Conservation (phyloP, 768 basidiomycete species). For the Lactifluus hygrophoroides region DNA sequence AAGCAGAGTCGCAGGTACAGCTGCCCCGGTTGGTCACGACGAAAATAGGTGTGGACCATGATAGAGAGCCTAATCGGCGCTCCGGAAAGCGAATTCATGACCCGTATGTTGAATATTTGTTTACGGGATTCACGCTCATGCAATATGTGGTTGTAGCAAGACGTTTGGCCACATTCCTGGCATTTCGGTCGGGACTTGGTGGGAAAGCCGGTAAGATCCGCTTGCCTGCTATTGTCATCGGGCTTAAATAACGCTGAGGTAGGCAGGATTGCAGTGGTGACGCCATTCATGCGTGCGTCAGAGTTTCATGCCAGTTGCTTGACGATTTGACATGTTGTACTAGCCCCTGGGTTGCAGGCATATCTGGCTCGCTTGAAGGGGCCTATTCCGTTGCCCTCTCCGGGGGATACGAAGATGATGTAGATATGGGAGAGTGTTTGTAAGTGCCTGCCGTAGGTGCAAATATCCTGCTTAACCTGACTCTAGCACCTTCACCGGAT, state of each 20-base stretch:
- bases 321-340: neutral
- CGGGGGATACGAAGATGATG: slow-evolving; percentile 83
- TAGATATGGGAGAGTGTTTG: slow-evolving; percentile 78
- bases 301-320: neutral
- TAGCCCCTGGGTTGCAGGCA: slow-evolving; percentile 82
- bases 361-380: slow-evolving; percentile 56
- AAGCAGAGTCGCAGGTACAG: slow-evolving; percentile 27
- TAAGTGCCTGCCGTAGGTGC: slow-evolving; percentile 32
- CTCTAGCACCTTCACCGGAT: slow-evolving; percentile 69
- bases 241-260: neutral
- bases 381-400: slow-evolving; percentile 83
- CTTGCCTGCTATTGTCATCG: neutral
- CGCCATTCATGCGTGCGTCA: slow-evolving; percentile 76
- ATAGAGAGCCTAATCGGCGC: slow-evolving; percentile 23
- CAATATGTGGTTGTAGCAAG: slow-evolving; percentile 40
- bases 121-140: neutral
- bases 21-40: slow-evolving; percentile 7
- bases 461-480: neutral
- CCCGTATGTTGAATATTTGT: slow-evolving; percentile 38
- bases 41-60: slow-evolving; percentile 22
- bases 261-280: slow-evolving; percentile 63
- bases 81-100: slow-evolving; percentile 31
- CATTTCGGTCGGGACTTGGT: slow-evolving; percentile 74
- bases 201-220: slow-evolving; percentile 51
- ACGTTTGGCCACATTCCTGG: slow-evolving; percentile 75